Percentiles rank a stretch among this genome's conserved stretches.
Conservation (phyloP, 805 yeast species). For the Metschnikowia anglica region DNA sequence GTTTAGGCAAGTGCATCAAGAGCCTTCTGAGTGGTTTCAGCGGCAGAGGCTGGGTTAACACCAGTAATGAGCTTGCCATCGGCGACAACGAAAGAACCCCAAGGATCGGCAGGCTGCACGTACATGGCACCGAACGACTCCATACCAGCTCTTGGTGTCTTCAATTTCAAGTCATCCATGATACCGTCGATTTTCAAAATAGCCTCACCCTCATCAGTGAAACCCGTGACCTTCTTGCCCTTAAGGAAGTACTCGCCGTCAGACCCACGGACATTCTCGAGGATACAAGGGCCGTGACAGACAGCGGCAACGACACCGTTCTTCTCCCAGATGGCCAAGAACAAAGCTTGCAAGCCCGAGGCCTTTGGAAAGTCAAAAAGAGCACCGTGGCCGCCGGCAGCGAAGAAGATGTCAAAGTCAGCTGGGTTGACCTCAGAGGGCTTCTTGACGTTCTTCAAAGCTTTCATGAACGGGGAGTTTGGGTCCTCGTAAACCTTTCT, state of each 20-base stretch:
- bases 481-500: constrained; percentile 37
- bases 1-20: constrained; percentile 18
- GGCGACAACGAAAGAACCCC: constrained; percentile 48
- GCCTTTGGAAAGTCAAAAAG: constrained; percentile 58
- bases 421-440: constrained; percentile 48
- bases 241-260: constrained; percentile 46
- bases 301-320: constrained; percentile 64
- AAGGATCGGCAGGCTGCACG: constrained; percentile 49
- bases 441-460: constrained; percentile 42
- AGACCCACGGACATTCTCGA: constrained; percentile 41
- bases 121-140: constrained; percentile 41
- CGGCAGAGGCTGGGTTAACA: constrained; percentile 60
- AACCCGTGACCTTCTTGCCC: constrained; percentile 61
- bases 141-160: constrained; percentile 40
- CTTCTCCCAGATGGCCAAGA: constrained; percentile 45
- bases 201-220: constrained; percentile 55
- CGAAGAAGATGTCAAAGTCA: constrained; percentile 55
- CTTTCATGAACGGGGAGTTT: constrained; percentile 39
- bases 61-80: constrained; percentile 68
- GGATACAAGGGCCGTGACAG: constrained; percentile 66
- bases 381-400: constrained; percentile 69
- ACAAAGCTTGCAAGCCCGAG: constrained; percentile 43
- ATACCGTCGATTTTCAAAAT: constrained; percentile 22
- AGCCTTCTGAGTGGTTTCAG: constrained; percentile 46
- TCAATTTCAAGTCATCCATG: constrained; percentile 26